A percentile compares a stretch with the other conserved stretches of the same genome.
These are phyloP conservation scores for Alternaria viburni DNA, from an alignment of 2,329 filamentous ascomycete genomes.

Conservation along the genomic window DNA sequence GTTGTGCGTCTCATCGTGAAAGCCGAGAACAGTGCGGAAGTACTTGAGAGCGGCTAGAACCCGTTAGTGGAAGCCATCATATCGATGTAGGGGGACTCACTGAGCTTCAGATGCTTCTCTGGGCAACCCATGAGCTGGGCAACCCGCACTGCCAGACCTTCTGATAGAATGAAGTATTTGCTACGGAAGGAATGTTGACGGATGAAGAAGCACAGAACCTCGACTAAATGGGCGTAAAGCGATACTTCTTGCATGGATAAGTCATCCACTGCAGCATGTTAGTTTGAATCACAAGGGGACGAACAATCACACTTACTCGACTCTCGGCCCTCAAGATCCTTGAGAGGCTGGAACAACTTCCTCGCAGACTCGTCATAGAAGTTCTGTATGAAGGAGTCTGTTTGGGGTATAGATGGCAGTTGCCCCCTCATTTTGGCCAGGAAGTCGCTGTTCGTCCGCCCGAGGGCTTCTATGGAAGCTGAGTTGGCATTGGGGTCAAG, in stretches of 20 bases:
- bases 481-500: conserved; percentile 74
- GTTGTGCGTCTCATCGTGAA: conserved; percentile 91
- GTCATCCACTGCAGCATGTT: conserved; percentile 64
- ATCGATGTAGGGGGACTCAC: conserved; percentile 57
- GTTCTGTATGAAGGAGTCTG: conserved; percentile 81
- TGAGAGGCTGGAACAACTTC: conserved; percentile 84
- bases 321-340: conserved; percentile 73
- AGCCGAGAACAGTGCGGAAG: conserved; percentile 82
- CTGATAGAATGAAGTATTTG: conserved; percentile 83
- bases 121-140: conserved; percentile 80
- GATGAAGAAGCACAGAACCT: conserved; percentile 93
- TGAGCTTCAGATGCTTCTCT: conserved; percentile 91
- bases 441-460: conserved; percentile 70
- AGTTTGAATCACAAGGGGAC: conserved; percentile 9
- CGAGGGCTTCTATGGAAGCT: conserved; percentile 65
- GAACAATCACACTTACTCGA: conserved; percentile 51
- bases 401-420: conserved; percentile 66
- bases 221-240: conserved; percentile 89
- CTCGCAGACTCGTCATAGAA: conserved; percentile 90
- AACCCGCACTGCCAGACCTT: conserved; percentile 79
- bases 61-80: conserved; percentile 13
- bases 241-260: conserved; percentile 84
- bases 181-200: conserved; percentile 85
- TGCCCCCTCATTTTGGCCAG: conserved; percentile 64
- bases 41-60: conserved; percentile 83